Conservation (phyloP, 352 stramenopile species). For the Phytophthora cactorum region DNA sequence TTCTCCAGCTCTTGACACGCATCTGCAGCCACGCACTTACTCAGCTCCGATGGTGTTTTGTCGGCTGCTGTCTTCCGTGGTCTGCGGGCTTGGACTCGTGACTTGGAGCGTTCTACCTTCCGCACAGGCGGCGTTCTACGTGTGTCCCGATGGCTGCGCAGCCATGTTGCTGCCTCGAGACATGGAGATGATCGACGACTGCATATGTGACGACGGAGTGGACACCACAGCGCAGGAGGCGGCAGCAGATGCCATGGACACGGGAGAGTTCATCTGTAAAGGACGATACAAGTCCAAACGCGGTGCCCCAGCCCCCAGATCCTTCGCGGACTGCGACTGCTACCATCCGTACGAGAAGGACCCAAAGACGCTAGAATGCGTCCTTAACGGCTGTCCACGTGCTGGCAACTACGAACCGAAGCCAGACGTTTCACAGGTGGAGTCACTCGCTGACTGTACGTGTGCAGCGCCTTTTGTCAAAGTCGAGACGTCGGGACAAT, state of each 20-base stretch:
- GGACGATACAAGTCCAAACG: constrained; percentile 65
- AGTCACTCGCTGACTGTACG: constrained; percentile 76
- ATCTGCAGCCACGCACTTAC: background rate
- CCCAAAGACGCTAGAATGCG: constrained; percentile 53
- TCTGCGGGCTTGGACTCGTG: constrained; percentile 20
- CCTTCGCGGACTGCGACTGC: constrained; percentile 77
- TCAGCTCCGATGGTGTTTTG: constrained; percentile 22
- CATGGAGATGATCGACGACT: constrained; percentile 84
- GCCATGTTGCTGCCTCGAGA: constrained; percentile 83
- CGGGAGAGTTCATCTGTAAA: constrained; percentile 53
- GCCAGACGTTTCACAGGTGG: constrained; percentile 28
- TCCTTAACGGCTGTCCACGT: constrained; percentile 63
- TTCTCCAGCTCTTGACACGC: constrained; percentile 19
- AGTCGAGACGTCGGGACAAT: constrained; percentile 79
- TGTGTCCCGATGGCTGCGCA: constrained; percentile 69
- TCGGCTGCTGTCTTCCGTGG: constrained; percentile 17
- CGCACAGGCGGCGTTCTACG: constrained; percentile 50
- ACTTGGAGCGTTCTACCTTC: constrained; percentile 17
- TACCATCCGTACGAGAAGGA: constrained; percentile 78
- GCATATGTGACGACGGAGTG: constrained; percentile 61
- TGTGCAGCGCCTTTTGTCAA: constrained; percentile 72
- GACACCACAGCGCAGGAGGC: constrained; percentile 28
- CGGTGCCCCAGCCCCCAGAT: constrained; percentile 35
- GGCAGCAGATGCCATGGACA: constrained; percentile 38
- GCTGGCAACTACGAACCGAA: constrained; percentile 82